Evolutionary conservation across 176 grass and related monocot genomes (phyloP), one percentile per base, ranked within the genome.

Genomic region (Phoenix roebelenii): DNA sequence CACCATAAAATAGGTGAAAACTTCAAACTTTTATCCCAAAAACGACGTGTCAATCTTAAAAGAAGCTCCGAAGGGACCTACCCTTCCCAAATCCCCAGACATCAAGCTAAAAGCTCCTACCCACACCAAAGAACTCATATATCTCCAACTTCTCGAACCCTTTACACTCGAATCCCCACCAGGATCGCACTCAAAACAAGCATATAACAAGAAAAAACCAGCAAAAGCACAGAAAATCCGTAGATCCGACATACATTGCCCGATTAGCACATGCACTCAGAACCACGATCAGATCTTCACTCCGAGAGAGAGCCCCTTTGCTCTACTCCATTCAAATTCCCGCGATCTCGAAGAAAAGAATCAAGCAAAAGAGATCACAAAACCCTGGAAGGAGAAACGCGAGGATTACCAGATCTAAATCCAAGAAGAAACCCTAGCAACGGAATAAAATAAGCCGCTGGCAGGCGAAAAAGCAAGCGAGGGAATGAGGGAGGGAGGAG

Each of bases 201-300:
- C 59, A 66, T 51, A 60, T 20, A 26, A 58, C 17, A 53, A 65
- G 28, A 23, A 3, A 68, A 81, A 82, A 61, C 57, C 5, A 55
- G 55, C 6, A 22, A 35, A 22, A 20, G 23, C 3, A 68, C 5
- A 55, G 26, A 16, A 39, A 39, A 57, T 15, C 65, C 22, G 54
- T 70, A 90, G 91, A 85, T 90, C 83, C 77, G 80, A 63, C 55
- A 56, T 63, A 66, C 48, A 60, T 63, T 69, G n/a, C 55, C 67
- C 54, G 59, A 67, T 64, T 64, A 30, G 39, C 25, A 15, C 55
- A 67, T 64, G 49, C 23, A 75, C 18, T 75, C 60, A 17, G 63
- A 19, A 81, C 59, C 68, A 57, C 22, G 55, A 63, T 59, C 60
- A 54, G 77, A 84, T 81, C 51, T 51, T 64, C 16, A 5, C 19